Evolutionary conservation across 257 asterid genomes (phyloP).

Genomic region (Sherardia arvensis): DNA sequence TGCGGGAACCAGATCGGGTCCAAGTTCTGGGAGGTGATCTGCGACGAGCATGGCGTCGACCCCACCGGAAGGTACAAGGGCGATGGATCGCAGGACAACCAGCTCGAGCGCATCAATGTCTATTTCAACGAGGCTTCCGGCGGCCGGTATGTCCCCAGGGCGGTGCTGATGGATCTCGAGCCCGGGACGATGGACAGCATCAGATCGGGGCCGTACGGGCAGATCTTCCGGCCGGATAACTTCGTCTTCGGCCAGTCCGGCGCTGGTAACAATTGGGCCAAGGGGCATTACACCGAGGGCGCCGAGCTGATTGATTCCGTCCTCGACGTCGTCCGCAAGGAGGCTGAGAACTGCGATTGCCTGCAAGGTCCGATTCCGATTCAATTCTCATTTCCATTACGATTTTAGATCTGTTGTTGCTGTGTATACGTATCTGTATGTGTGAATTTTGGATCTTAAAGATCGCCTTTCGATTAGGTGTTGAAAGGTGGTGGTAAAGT

Average conservation of each 20-base stretch:
- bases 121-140: slow-evolving; percentile 85
- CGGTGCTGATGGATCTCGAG: slow-evolving; percentile 93
- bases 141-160: slow-evolving; percentile 81
- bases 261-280: slow-evolving; percentile 91
- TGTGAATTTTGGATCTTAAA: background rate
- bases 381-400: background rate
- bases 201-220: slow-evolving; percentile 81
- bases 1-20: slow-evolving; percentile 96
- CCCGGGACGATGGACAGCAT: slow-evolving; percentile 92
- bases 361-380: slow-evolving; percentile 51
- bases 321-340: slow-evolving; percentile 82
- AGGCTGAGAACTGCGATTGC: slow-evolving; percentile 87
- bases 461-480: slow-evolving; percentile 6
- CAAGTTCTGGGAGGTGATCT: slow-evolving; percentile 85
- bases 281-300: slow-evolving; percentile 86
- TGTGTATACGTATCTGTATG: background rate
- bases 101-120: slow-evolving; percentile 74
- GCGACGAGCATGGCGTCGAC: slow-evolving; percentile 82
- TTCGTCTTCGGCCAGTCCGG: slow-evolving; percentile 88
- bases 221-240: slow-evolving; percentile 82
- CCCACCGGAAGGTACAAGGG: slow-evolving; percentile 59
- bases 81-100: slow-evolving; percentile 41
- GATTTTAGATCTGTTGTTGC: background rate
- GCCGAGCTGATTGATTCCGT: slow-evolving; percentile 86
- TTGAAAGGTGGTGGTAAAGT: slow-evolving; percentile 6